Base-by-base conservation (phyloP, 1,284 basidiomycete species). In the Ganoderma lucidum region DNA sequence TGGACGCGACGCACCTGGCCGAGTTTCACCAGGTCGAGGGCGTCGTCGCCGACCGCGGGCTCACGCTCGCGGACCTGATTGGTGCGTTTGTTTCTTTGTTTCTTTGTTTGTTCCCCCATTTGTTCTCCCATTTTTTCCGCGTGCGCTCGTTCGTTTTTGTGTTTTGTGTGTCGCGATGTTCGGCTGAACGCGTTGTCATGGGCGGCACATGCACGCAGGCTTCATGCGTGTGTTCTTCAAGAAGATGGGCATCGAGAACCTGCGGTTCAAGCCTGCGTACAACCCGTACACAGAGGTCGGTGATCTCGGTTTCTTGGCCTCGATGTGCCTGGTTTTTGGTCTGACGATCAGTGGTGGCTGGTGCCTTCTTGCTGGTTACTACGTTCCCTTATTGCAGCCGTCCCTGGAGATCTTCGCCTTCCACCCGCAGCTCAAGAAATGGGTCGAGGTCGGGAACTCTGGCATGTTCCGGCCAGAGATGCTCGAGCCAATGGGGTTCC, bases 11-110 rank as follows among this genome's bases (percentile, higher is more conserved):
- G n/a, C 98, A 99, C 85, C 80, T 99, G 71, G 98, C 98, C 23
- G 98, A 99, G 83, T 99, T 99, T 87, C 97, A 99, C 80, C 98
- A 99, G 83, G 98, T 99, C 15, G 98, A 99, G 82, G 98, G 98
- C 69, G 97, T 99, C 60, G 96, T 99, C 17, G 98, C 98, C 17
- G 98, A 99, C 83, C 90, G 93, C 75, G 90, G 93, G 71, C 85
- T 99, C 71, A 99, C 97, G 2, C 85, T 99, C n/a, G 98, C 96
- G 19, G 96, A 99, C 81, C 85, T 99, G 70, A 98, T 99, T 75
- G 97, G 96, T 95, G 73, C 63, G 85, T 75, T 35, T 48, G n/a
- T 48, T 48, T 48, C 4, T 35, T 35, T 35, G 35, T 3, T 35
- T 35, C 23, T 35, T 35, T 35, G 35, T 48, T n/a, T 41, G 39